These are phyloP conservation scores for Termitomyces sp. DNA, from an alignment of 768 basidiomycete species.

Conservation along the genomic window DNA sequence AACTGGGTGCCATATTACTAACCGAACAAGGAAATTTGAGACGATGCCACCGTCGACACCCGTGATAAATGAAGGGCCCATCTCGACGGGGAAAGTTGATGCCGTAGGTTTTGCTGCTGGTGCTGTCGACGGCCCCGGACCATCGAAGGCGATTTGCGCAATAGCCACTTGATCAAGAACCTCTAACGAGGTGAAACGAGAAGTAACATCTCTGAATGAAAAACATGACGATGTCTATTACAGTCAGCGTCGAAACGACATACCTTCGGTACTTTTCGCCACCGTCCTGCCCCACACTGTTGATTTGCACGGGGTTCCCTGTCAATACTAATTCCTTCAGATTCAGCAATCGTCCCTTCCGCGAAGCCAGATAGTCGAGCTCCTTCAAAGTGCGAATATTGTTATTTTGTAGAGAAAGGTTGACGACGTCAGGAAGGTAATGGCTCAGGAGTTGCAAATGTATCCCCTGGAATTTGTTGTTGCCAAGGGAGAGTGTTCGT, in stretches of 20 bases:
- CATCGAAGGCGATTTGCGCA: conserved; percentile 75
- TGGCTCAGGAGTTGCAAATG: conserved; percentile 59
- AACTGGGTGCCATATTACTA: conserved; percentile 22
- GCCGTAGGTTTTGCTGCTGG: conserved; percentile 45
- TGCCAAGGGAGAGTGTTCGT: conserved; percentile 81
- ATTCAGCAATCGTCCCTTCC: conserved; percentile 54
- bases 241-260: conserved; percentile 15
- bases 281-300: conserved; percentile 53
- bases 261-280: conserved; percentile 68
- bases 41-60: conserved; percentile 69
- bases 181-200: conserved; percentile 76
- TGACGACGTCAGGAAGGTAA: conserved; percentile 76
- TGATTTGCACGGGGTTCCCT: conserved; percentile 72
- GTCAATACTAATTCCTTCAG: conserved; percentile 70
- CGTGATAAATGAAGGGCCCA: conserved; percentile 69
- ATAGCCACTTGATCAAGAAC: conserved; percentile 85
- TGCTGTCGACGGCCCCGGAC: conserved; percentile 49
- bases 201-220: conserved; percentile 63
- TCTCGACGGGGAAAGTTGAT: conserved; percentile 75
- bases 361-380: conserved; percentile 57
- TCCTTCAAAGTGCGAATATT: conserved; percentile 67
- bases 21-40: conserved; percentile 78
- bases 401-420: conserved; percentile 80
- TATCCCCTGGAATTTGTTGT: conserved; percentile 59
- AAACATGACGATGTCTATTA: not conserved